Base-by-base conservation (phyloP, 2,329 filamentous ascomycete genomes). In the Orbilia ellipsospora region DNA sequence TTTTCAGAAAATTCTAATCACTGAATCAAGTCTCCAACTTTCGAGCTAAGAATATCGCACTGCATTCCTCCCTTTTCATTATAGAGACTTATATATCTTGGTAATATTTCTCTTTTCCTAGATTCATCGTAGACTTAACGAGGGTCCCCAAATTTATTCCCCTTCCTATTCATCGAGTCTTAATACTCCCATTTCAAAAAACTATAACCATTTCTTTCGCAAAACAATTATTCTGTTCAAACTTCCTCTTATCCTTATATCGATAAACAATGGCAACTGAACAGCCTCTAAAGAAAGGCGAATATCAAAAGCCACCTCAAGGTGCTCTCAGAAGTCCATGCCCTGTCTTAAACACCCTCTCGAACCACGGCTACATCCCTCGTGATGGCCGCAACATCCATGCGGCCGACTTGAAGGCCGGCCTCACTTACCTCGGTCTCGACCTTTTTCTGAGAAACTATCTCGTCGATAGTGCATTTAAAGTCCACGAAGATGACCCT, bases 281-380 rank as follows among this genome's bases (percentile, higher is more conserved):
- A 55, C 51, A 55, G 23, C 51, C 51, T 20, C 51, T n/a, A n/a
- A 55, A 55, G 16, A 55, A 55, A 55, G 51, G 51, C 51, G 51
- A 55, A 55, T 55, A 26, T 55, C 51, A 28, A 28, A 55, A 55
- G 51, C 18, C 51, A 28, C 51, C 51, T 26, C 16, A 55, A 55
- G 51, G 51, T 28, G 56, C 31, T 23, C 56, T 60, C 31, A 42
- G 56, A n/a, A 60, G 56, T 48, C 56, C 56, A 44, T 60, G 56
- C 31, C 56, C 56, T 23, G 56, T 48, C 56, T 20, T 60, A 44
- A 60, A 60, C 56, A 28, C 36, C 44, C 51, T 55, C 51, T 26
- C 56, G 56, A 60, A 60, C 26, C 56, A 60, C 56, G 56, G 56
- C 56, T 60, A 60, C 15, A 42, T 60, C 31, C 56, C 56, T 55